These are phyloP conservation scores for Blastobotrys illinoisensis DNA, from an alignment of 1,139 yeast genomes.

Conservation along the genomic window DNA sequence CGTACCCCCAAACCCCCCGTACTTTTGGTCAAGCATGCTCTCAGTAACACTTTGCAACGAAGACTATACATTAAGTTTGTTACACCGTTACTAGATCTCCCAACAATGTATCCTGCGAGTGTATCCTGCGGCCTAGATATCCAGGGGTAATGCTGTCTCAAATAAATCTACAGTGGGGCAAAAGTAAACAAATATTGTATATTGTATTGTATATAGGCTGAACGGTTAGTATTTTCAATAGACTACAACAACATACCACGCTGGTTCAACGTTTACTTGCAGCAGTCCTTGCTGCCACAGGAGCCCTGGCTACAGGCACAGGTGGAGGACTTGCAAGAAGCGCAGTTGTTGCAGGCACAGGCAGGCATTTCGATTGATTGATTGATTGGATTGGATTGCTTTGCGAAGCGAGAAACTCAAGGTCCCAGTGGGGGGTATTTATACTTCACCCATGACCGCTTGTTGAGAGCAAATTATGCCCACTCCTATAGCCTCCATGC, in stretches of 20 bases:
- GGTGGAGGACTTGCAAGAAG: conserved; percentile 2
- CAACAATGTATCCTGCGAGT: too few species aligned
- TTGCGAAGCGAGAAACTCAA: too few species aligned
- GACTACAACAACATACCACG: neutral
- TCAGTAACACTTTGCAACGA: too few species aligned
- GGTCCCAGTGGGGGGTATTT: neutral
- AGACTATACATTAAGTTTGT: too few species aligned
- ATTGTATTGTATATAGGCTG: too few species aligned
- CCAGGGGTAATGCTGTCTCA: too few species aligned
- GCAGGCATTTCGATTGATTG: neutral
- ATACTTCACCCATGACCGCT: neutral
- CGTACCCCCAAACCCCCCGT: too few species aligned
- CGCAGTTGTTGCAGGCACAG: conserved; percentile 3
- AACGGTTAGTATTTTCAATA: neutral
- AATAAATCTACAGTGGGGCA: too few species aligned
- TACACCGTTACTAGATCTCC: too few species aligned
- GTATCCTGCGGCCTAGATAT: too few species aligned
- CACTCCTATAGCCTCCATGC: neutral
- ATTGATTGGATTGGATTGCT: neutral
- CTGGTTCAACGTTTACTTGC: conserved; percentile 3
- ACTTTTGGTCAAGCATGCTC: too few species aligned
- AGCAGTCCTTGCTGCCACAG: conserved; percentile 3
- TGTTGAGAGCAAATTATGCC: neutral
- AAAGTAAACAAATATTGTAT: too few species aligned
- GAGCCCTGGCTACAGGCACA: conserved; percentile 1